A percentile compares a stretch with the other conserved stretches of the same genome.
These are phyloP conservation scores for Agrostemma githago DNA, from an alignment of 148 eudicot genomes.

Conservation along the genomic window DNA sequence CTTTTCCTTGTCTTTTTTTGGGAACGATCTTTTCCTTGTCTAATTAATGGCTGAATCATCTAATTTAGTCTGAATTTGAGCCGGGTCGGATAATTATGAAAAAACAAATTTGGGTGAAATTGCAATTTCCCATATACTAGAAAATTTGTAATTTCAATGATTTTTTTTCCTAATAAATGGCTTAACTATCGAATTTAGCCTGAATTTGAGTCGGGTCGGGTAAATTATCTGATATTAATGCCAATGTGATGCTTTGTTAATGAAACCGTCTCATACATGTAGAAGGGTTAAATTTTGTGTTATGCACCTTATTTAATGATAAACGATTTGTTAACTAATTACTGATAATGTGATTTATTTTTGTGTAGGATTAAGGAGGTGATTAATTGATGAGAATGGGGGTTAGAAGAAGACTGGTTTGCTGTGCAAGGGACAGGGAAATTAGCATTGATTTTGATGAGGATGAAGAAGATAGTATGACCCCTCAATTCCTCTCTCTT, in stretches of 20 bases:
- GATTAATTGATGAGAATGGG: constrained; percentile 33
- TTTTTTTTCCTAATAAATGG: too few species aligned
- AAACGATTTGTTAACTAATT: not conserved
- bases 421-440: constrained; percentile 65
- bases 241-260: too few species aligned
- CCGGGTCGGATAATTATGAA: not conserved
- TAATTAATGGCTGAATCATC: not conserved
- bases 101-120: too few species aligned
- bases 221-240: too few species aligned
- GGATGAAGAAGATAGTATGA: constrained; percentile 57
- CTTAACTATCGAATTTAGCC: too few species aligned
- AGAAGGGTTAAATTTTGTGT: not conserved
- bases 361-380: constrained; percentile 7
- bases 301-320: not conserved
- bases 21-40: too few species aligned
- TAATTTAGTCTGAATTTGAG: not conserved
- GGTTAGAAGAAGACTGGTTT: constrained; percentile 53
- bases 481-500: not conserved
- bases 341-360: not conserved
- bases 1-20: too few species aligned
- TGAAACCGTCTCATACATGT: too few species aligned
- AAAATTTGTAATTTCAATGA: too few species aligned
- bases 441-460: constrained; percentile 79
- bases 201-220: too few species aligned
- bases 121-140: too few species aligned